Evolutionary conservation across 1,284 basidiomycete genomes (phyloP).

Genomic region (Marasmius oreades): DNA sequence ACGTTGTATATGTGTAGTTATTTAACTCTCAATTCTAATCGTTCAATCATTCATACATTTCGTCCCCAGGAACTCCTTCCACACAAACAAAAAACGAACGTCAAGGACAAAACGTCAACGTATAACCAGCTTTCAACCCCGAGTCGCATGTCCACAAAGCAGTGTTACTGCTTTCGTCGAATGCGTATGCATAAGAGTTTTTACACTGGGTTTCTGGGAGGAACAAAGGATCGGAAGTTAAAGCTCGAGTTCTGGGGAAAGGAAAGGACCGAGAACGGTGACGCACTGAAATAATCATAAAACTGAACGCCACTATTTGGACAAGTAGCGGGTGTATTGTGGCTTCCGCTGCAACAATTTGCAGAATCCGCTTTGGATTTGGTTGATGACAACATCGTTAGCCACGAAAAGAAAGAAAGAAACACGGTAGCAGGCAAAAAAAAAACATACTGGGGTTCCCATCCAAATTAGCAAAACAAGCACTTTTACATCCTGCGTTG

Average conservation of each 20-base stretch:
- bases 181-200: conserved; percentile 26
- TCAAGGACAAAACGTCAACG: conserved; percentile 28
- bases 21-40: no score
- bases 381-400: background rate
- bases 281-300: conserved; percentile 51
- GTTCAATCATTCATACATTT: no score
- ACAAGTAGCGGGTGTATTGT: conserved; percentile 46
- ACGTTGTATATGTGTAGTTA: no score
- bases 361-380: conserved; percentile 30
- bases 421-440: background rate
- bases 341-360: conserved; percentile 52
- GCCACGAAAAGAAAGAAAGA: no score
- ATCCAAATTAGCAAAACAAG: conserved; percentile 49
- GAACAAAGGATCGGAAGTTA: background rate
- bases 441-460: conserved; percentile 33
- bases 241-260: background rate
- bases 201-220: conserved; percentile 37
- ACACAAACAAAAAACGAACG: no score
- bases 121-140: conserved; percentile 18
- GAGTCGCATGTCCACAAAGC: conserved; percentile 22
- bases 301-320: conserved; percentile 43
- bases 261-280: background rate
- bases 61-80: no score
- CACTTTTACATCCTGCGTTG: conserved; percentile 54
- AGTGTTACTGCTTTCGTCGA: conserved; percentile 24